Evolutionary conservation across 352 stramenopile genomes (phyloP).

Genomic region (Blastocystis sp.): DNA sequence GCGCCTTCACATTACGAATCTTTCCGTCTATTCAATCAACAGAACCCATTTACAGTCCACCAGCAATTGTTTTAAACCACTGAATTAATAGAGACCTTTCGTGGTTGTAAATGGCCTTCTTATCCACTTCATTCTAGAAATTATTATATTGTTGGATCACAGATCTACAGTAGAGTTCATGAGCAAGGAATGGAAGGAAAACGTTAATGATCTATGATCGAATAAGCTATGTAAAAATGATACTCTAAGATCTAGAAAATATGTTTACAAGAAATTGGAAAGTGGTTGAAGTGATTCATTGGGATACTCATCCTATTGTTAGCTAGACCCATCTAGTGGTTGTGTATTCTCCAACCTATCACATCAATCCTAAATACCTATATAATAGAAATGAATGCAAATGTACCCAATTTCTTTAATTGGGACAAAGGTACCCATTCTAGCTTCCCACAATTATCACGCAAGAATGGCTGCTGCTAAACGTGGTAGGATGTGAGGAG

Average conservation of each 20-base stretch:
- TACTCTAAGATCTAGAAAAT: background rate
- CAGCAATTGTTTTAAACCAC: conserved; percentile 51
- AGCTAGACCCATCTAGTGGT: background rate
- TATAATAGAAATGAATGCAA: background rate
- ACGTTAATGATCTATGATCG: background rate
- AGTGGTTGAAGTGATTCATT: background rate
- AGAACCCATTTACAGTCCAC: background rate
- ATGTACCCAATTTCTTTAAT: conserved; percentile 3
- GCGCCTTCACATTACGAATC: conserved; percentile 49
- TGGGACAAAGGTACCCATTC: background rate
- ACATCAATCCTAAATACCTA: no score
- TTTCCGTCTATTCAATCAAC: background rate
- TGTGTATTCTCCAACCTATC: background rate
- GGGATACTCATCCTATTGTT: background rate
- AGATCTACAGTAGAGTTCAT: background rate
- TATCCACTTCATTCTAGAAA: conserved; percentile 45
- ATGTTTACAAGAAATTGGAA: background rate
- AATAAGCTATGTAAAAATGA: background rate
- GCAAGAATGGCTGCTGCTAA: conserved; percentile 59
- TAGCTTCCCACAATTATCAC: conserved; percentile 48
- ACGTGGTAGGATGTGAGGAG: conserved; percentile 51
- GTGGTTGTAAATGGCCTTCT: conserved; percentile 47
- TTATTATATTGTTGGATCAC: background rate
- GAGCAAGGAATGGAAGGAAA: background rate
- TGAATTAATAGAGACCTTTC: conserved; percentile 17